Percentiles rank a stretch among this genome's conserved stretches.
These are phyloP conservation scores for Puccinellia tenuiflora DNA, from an alignment of 176 grass and related monocot genomes.

Conservation along the genomic window DNA sequence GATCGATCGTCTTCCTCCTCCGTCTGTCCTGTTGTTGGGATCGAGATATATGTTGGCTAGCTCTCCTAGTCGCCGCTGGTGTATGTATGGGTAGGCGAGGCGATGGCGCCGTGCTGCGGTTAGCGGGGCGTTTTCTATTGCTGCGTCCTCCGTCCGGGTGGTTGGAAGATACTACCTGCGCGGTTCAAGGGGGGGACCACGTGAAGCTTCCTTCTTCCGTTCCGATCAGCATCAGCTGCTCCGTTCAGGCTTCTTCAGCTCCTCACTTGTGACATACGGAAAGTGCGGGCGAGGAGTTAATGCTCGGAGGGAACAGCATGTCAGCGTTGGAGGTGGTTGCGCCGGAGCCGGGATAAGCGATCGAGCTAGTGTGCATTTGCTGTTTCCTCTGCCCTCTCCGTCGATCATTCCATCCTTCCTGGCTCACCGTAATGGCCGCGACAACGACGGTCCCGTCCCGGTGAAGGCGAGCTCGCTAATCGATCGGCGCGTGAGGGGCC, in stretches of 20 bases:
- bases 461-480: background rate
- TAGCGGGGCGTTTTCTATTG: conserved; percentile 34
- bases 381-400: too few relatives aligned
- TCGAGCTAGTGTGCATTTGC: background rate
- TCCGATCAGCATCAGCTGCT: too few relatives aligned
- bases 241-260: background rate
- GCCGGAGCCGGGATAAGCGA: background rate
- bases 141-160: background rate
- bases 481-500: background rate
- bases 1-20: background rate
- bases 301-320: conserved; percentile 19
- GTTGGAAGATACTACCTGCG: conserved; percentile 6
- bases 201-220: background rate
- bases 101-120: conserved; percentile 12
- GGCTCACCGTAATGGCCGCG: background rate
- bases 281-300: conserved; percentile 10
- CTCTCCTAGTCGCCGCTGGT: background rate
- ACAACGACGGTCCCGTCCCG: background rate
- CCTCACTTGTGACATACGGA: conserved; percentile 26
- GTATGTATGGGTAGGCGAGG: background rate
- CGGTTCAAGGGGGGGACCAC: background rate
- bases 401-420: too few relatives aligned
- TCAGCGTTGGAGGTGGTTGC: conserved; percentile 40
- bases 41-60: too few relatives aligned
- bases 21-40: background rate